Base-by-base conservation (phyloP, 2,329 filamentous ascomycete species). In the Hypoxylon sp. region DNA sequence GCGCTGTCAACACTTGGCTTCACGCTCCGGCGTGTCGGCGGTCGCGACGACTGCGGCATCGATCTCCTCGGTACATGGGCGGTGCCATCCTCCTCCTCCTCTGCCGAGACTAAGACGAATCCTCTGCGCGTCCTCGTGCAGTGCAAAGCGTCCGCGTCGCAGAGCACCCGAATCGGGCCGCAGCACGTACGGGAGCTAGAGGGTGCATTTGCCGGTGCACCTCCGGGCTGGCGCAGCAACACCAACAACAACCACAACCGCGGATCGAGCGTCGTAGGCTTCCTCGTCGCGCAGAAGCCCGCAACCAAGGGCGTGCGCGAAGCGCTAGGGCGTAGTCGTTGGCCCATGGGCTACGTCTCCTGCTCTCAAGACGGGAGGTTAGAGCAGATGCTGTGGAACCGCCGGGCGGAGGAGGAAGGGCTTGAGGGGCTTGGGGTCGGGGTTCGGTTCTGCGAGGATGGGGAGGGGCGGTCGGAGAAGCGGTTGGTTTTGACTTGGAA, bases 251-350 rank as follows among this genome's bases (percentile, higher is more conserved):
- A 4, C 11, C n/a, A n/a, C n/a, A 11, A 7, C 17, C 19, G 41
- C 25, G 87, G 86, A 0, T 77, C 82, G 1, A 84, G 86, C 13
- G 89, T 92, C 5, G 77, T 97, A 34, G 94, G 89, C 0, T 75
- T 97, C 14, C 79, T 98, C 59, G 90, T 92, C 23, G 86, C 89
- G 2, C 88, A 90, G 69, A 84, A 86, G 67, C 84, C 89, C 58
- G 91, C 93, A 32, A 97, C 94, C 0, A 91, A 89, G 75, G 95
- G 94, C 0, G 89, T 97, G 2, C 82, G 92, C 63, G 89, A 93
- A 51, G 89, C 93, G 23, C 75, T 98, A 71, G 85, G 85, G 3
- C 82, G 88, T 63, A 92, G 91, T 75, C 79, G 81, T 38, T 89
- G 87, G 82, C 92, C 93, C 0, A 86, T 97, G 83, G 89, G 90